Evolutionary conservation across 2,329 filamentous ascomycete species (phyloP).

Genomic region (Emergomyces orientalis): DNA sequence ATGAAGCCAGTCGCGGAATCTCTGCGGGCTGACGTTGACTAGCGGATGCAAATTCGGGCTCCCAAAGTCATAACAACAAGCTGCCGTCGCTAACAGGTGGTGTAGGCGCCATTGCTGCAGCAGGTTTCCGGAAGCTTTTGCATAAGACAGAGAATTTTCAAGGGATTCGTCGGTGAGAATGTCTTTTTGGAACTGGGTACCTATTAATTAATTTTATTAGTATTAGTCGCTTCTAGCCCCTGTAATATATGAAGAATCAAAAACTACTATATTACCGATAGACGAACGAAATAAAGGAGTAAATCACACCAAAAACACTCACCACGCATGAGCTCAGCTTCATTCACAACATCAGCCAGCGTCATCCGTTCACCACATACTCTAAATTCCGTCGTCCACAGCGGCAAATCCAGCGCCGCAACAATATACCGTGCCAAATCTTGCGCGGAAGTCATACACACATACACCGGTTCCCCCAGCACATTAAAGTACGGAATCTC

Average conservation of each 20-base stretch:
- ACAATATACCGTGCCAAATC: conserved; percentile 65
- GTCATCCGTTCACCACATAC: conserved; percentile 59
- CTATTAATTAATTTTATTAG: conserved; percentile 8
- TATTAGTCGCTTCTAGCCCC: neutral
- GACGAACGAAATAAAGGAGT: conserved; percentile 9
- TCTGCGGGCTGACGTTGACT: conserved; percentile 40
- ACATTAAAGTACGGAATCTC: conserved; percentile 51
- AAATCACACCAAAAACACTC: conserved; percentile 9
- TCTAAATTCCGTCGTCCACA: conserved; percentile 60
- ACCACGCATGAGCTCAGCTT: conserved; percentile 42
- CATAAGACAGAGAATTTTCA: conserved; percentile 19
- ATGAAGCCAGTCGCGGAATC: conserved; percentile 48
- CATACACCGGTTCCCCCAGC: conserved; percentile 43
- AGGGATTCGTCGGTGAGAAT: conserved; percentile 21
- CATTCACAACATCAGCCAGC: conserved; percentile 52
- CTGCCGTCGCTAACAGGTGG: conserved; percentile 57
- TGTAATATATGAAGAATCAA: neutral
- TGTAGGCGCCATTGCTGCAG: conserved; percentile 40
- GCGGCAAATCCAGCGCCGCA: conserved; percentile 52
- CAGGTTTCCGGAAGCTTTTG: conserved; percentile 27
- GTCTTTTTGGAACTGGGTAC: conserved; percentile 20
- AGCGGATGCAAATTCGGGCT: conserved; percentile 51
- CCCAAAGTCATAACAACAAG: conserved; percentile 58
- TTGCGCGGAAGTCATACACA: conserved; percentile 60
- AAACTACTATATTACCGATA: conserved; percentile 5